Evolutionary conservation across 352 stramenopile species (phyloP).

Genomic region (Salisapilia sapeloensis): DNA sequence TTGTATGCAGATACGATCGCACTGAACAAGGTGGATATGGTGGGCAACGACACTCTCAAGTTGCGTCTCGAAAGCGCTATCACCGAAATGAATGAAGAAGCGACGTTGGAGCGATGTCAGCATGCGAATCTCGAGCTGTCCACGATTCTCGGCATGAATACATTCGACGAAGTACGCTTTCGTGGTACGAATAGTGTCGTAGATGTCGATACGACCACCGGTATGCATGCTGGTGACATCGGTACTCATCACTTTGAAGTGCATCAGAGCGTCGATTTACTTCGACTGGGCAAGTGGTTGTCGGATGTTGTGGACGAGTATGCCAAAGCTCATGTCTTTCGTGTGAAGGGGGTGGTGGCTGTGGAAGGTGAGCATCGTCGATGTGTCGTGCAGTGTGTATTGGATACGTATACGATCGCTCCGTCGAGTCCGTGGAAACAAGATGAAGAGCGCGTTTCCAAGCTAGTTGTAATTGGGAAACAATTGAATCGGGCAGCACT

Average conservation of each 20-base stretch:
- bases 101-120: slow-evolving; percentile 16
- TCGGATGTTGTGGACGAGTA: slow-evolving; percentile 30
- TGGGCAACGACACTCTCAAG: slow-evolving; percentile 11
- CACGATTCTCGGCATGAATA: slow-evolving; percentile 46
- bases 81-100: slow-evolving; percentile 28
- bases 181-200: slow-evolving; percentile 4
- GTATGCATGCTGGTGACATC: slow-evolving; percentile 30
- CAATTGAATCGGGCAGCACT: slow-evolving; percentile 21
- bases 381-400: slow-evolving; percentile 48
- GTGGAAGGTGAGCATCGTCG: slow-evolving; percentile 18
- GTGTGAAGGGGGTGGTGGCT: slow-evolving; percentile 44
- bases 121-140: slow-evolving; percentile 29
- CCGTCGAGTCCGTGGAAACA: slow-evolving; percentile 17
- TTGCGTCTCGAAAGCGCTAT: slow-evolving; percentile 16
- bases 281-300: slow-evolving; percentile 40
- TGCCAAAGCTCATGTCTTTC: slow-evolving; percentile 33
- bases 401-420: slow-evolving; percentile 64
- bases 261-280: slow-evolving; percentile 20
- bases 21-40: slow-evolving; percentile 59
- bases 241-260: slow-evolving; percentile 39
- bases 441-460: slow-evolving; percentile 16
- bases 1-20: slow-evolving; percentile 54
- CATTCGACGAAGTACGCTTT: slow-evolving; percentile 55
- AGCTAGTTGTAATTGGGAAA: slow-evolving; percentile 50
- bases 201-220: slow-evolving; percentile 4